Evolutionary conservation across 495 filamentous ascomycete genomes (phyloP), one percentile per base, ranked within the genome.

Genomic region (Elasticomyces elasticus): DNA sequence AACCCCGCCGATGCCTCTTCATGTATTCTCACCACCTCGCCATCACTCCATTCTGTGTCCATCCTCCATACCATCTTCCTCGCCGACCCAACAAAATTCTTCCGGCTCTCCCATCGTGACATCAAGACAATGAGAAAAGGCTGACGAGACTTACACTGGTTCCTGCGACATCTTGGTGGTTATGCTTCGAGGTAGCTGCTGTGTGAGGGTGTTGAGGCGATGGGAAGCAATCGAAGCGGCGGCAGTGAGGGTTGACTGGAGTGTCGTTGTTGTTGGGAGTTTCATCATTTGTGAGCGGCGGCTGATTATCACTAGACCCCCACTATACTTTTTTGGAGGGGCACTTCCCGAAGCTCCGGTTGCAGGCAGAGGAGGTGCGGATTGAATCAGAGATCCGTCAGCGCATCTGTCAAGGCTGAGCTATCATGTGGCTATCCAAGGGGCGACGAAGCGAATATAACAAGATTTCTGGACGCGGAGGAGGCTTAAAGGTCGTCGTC

Each of bases 91-190:
- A 19, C 24, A 54, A 56, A 56, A 40, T 49, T 56, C 53, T 56
- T 25, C 52, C 52, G n/a, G 22, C 17, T 12, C 6, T n/a, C 17
- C 47, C 28, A 20, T 15, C n/a, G 30, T 49, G 43, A 49, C 52
- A 55, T 47, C 52, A 47, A 19, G 46, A 11, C 37, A 25, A 23
- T 37, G 42, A 35, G 19, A 43, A 22, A 49, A 47, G 20, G 20
- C 2, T 7, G 31, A 26, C 31, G 7, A 5, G 37, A 58, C 55
- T 58, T 58, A 58, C 55, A 58, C 55, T 40, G 55, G 19, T 31
- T 58, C 55, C 12, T 49, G 23, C 25, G 55, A 58, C 55, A 58
- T 58, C 24, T 24, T 58, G 37, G 43, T 49, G 49, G 55, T 44
- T 11, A n/a, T 51, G 43, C 40, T 23, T 17, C 17, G 30, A 22